These are phyloP conservation scores for Calonectria fujianensis DNA, from an alignment of 2,329 filamentous ascomycete species.

Conservation along the genomic window DNA sequence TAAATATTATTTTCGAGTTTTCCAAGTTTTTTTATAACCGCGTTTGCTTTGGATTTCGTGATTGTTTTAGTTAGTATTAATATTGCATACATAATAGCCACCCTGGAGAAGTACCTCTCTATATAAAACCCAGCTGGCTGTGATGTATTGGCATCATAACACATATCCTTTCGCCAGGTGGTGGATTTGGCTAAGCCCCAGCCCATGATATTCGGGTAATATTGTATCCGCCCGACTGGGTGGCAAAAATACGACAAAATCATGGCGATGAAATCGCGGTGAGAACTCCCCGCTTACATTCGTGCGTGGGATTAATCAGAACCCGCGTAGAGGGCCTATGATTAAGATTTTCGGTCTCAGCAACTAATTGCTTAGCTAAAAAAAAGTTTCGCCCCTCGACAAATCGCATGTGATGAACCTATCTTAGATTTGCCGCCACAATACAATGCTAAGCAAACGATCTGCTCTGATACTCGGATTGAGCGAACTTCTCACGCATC, in stretches of 20 bases:
- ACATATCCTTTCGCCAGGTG: too few relatives aligned
- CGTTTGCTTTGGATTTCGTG: too few relatives aligned
- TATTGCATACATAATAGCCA: too few relatives aligned
- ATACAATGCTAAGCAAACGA: neutral
- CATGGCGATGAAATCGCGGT: neutral
- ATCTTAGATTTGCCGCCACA: neutral
- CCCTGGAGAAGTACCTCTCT: too few relatives aligned
- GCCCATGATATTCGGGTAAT: neutral
- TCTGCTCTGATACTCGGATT: neutral
- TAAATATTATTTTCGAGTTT: too few relatives aligned
- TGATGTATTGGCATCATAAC: too few relatives aligned
- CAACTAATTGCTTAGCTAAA: neutral
- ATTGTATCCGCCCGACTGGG: neutral
- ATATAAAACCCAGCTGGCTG: too few relatives aligned
- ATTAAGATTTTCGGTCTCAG: neutral
- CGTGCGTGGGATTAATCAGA: neutral
- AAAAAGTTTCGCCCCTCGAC: neutral
- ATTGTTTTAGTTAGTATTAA: too few relatives aligned
- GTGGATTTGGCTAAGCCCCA: too few relatives aligned
- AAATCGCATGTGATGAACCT: neutral
- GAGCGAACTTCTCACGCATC: neutral
- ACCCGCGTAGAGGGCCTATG: neutral
- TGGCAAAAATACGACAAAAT: neutral
- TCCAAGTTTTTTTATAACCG: too few relatives aligned
- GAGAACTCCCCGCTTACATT: neutral